Base-by-base conservation (phyloP, 176 grass and related monocot species). In the Zizania latifolia region DNA sequence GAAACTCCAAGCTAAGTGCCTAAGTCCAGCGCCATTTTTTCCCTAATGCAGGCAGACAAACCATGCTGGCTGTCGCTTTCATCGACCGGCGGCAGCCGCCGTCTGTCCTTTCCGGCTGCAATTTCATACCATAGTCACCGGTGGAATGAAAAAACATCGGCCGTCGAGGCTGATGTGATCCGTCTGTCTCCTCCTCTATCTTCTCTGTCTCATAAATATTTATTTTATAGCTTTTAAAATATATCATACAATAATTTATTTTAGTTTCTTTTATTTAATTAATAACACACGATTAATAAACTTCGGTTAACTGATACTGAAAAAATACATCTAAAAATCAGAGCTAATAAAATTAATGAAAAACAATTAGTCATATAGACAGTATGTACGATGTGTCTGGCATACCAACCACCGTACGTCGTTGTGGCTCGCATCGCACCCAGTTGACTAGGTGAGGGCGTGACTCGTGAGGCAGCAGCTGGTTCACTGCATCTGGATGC, bases 401-500 rank as follows among this genome's bases (percentile, higher is more conserved):
- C 85, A 65, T 24, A 87, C 78, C 83, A 70, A 80, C 46, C 33
- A 15, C 58, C 41, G 46, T 51, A 51, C 60, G 23, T 6, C 60
- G 23, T 6, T 60, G 83, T 71, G 39, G 48, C 69, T 48, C 15
- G 67, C 68, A 6, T 4, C 54, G 82, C 45, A 27, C 32, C 43
- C 26, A 8, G 31, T 1, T 4, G n/a, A n/a, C n/a, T n/a, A n/a
- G n/a, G n/a, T n/a, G n/a, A n/a, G n/a, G n/a, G n/a, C n/a, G n/a
- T n/a, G n/a, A n/a, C n/a, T n/a, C n/a, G n/a, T n/a, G 6, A 5
- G 78, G 43, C 45, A 19, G 45, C 45, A 4, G 16, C 45, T 48
- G 45, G 78, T 82, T 82, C 85, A 58, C 1, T 21, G 78, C 71
- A 86, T 27, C 10, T 37, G 36, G 61, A 54, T 66, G n/a, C n/a